A percentile compares a stretch with the other conserved stretches of the same genome.
Conservation (phyloP, 225 moss, liverwort and hornwort genomes). For the Straminergon stramineum region DNA sequence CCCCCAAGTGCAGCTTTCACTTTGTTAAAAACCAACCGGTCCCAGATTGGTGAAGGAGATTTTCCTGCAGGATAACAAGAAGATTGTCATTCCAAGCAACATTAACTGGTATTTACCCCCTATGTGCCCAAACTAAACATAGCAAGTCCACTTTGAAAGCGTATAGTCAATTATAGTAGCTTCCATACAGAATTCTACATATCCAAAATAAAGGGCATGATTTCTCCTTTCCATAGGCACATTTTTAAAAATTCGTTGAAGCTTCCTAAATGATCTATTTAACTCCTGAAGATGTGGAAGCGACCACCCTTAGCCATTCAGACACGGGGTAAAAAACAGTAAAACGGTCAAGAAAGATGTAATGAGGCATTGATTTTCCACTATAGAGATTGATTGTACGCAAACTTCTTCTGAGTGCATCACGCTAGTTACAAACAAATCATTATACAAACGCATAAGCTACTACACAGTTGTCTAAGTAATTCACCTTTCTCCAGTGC, state of each 20-base stretch:
- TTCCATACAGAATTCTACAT: background rate
- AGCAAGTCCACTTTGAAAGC: background rate
- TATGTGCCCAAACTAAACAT: background rate
- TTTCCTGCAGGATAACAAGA: conserved; percentile 46
- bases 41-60: conserved; percentile 88
- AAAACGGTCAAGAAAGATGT: background rate
- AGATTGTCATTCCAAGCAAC: background rate
- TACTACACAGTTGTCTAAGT: background rate
- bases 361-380: background rate
- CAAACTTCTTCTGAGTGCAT: background rate
- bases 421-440: background rate
- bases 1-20: conserved; percentile 79
- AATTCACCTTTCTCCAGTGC: conserved; percentile 51
- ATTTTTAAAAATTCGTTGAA: background rate
- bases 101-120: background rate
- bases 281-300: background rate
- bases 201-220: background rate
- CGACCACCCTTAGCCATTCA: background rate
- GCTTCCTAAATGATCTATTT: background rate
- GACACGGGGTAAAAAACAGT: background rate
- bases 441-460: background rate
- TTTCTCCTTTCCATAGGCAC: background rate
- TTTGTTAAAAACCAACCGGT: conserved; percentile 90
- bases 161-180: background rate
- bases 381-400: background rate